These are phyloP conservation scores for Papiliotrema laurentii DNA, from an alignment of 1,284 basidiomycete genomes.

Conservation along the genomic window DNA sequence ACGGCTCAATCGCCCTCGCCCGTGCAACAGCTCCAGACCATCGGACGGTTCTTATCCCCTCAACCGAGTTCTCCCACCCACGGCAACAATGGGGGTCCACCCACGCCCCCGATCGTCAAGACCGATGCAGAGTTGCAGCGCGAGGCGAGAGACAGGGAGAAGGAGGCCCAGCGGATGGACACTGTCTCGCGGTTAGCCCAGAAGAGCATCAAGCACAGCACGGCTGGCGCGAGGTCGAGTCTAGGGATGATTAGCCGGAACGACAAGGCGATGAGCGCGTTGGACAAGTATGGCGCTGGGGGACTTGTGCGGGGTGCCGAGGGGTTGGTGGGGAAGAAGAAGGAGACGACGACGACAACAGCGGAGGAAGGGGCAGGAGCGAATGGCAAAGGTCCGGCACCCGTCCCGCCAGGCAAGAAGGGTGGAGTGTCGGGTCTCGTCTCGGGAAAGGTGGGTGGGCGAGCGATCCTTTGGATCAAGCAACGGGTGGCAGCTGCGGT, in stretches of 20 bases:
- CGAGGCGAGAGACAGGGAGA: slow-evolving; percentile 4
- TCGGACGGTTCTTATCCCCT: slow-evolving; percentile 5
- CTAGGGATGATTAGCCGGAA: slow-evolving; percentile 21
- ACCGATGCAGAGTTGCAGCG: not conserved
- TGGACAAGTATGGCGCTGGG: slow-evolving; percentile 25
- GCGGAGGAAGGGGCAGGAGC: slow-evolving; percentile 2
- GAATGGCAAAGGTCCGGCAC: slow-evolving; percentile 3
- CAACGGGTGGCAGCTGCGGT: not conserved
- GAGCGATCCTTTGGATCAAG: not conserved
- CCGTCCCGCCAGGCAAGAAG: slow-evolving; percentile 14
- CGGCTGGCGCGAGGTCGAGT: slow-evolving; percentile 17
- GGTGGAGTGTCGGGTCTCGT: slow-evolving; percentile 22
- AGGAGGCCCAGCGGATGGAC: slow-evolving; percentile 13
- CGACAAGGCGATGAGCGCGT: slow-evolving; percentile 24
- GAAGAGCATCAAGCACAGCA: slow-evolving; percentile 22
- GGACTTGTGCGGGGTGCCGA: slow-evolving; percentile 24
- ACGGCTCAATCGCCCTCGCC: not conserved
- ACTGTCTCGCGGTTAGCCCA: slow-evolving; percentile 25
- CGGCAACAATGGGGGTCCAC: not conserved
- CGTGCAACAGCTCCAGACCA: not conserved
- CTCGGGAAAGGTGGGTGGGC: slow-evolving; percentile 14
- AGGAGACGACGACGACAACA: slow-evolving; percentile 4
- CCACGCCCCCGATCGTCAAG: not conserved
- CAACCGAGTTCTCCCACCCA: not conserved
- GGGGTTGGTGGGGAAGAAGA: slow-evolving; percentile 7